Base-by-base conservation (phyloP, 1,139 yeast species). In the Geotrichum cucujoidarum region DNA sequence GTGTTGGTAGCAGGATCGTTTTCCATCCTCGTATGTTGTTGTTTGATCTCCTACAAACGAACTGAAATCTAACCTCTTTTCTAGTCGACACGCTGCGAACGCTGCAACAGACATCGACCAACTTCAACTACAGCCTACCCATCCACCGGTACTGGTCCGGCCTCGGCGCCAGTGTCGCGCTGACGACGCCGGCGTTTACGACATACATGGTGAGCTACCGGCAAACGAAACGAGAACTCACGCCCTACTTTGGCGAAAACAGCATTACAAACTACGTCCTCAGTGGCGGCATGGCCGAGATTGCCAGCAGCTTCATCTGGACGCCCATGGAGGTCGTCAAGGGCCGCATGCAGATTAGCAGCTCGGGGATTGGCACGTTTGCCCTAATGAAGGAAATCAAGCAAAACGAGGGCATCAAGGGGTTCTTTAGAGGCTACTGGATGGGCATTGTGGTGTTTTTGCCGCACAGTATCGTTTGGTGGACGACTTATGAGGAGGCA, bases 241-340 rank as follows among this genome's bases (percentile, higher is more conserved):
- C 69, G n/a, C 70, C 72, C 4, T 57, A 61, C 36, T 52, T 68
- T 3, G 74, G 73, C 6, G 60, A 60, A 20, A 57, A 65, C n/a
- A 58, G 67, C 7, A 55, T 68, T 18, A 17, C 59, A n/a, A 70
- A 67, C 52, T 71, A 68, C 52, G 57, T 69, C 7, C 49, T 60
- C 18, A 62, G 70, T 48, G 73, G 74, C 3, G 60, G 69, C 5
- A 61, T 61, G 3, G 71, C 75, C 3, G 75, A 71, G 57, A 32
- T 71, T n/a, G 61, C 68, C 3, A 64, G 70, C 41, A 65, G 71
- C 17, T 55, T 67, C 38, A 58, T 71, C n/a, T 71, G 74, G 73
- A 71, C 75, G 13, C 75, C 75, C 2, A 69, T 71, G 67, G 75
- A 71, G 56, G 74, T 70, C 8, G 55, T 71, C 45, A 71, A 71